Conservation (phyloP, 2,329 filamentous ascomycete species). For the Achaetomium macrosporum region DNA sequence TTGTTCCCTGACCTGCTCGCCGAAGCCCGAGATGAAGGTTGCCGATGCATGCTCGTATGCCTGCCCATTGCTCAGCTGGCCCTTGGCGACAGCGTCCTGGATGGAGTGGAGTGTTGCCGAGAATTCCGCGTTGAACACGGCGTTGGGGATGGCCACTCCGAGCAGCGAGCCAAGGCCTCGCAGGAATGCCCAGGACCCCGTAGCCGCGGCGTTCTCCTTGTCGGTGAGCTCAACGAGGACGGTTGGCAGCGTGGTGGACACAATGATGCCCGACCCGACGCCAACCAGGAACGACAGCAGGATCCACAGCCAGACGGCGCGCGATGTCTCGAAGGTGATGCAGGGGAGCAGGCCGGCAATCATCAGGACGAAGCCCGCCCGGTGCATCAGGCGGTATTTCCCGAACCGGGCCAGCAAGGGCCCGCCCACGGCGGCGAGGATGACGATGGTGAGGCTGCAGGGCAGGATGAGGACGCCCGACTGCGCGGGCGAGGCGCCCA, state of each 20-base stretch:
- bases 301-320: constrained; percentile 32
- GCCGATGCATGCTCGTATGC: constrained; percentile 24
- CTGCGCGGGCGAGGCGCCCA: constrained; percentile 27
- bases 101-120: constrained; percentile 3
- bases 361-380: constrained; percentile 28
- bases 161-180: constrained; percentile 37
- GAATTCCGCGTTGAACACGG: constrained; percentile 31
- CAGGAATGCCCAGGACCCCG: constrained; percentile 37
- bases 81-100: not conserved
- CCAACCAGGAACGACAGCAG: constrained; percentile 35
- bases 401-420: constrained; percentile 34
- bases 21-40: constrained; percentile 10
- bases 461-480: constrained; percentile 29
- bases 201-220: constrained; percentile 31
- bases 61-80: constrained; percentile 14
- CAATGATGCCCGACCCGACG: constrained; percentile 37
- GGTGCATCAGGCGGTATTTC: constrained; percentile 38
- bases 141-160: constrained; percentile 35
- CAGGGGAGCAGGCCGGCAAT: constrained; percentile 33
- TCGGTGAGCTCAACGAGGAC: constrained; percentile 33
- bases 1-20: not conserved
- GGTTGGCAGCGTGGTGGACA: constrained; percentile 35
- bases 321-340: constrained; percentile 29
- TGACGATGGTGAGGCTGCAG: constrained; percentile 25
- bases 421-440: constrained; percentile 22